Evolutionary conservation across 768 basidiomycete genomes (phyloP).

Genomic region (Boletus pseudopeckii): DNA sequence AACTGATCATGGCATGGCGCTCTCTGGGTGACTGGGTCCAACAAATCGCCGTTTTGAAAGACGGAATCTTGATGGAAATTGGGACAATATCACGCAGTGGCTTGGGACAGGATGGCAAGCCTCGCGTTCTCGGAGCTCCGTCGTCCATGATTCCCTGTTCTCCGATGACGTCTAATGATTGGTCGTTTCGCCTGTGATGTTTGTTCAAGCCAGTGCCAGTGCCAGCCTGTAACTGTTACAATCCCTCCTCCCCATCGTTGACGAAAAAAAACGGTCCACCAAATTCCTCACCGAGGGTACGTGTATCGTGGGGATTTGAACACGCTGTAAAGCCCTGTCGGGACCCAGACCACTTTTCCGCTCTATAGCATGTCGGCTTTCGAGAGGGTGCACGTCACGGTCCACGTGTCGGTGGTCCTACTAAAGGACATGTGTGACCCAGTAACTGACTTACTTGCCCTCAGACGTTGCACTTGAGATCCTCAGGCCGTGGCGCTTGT

Average conservation of each 20-base stretch:
- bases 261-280: neutral
- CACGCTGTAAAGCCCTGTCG: neutral
- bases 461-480: neutral
- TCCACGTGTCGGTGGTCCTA: neutral
- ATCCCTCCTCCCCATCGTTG: neutral
- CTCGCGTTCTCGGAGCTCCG: conserved; percentile 2
- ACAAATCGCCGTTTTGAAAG: conserved; percentile 6
- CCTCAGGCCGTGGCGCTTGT: neutral
- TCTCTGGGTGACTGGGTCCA: no score
- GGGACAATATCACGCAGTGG: neutral
- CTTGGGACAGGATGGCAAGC: neutral
- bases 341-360: neutral
- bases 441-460: neutral
- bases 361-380: neutral
- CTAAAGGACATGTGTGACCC: neutral
- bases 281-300: neutral
- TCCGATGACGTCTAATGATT: neutral
- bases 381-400: neutral
- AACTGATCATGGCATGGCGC: neutral
- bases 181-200: neutral
- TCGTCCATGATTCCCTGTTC: neutral
- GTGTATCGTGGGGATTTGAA: neutral
- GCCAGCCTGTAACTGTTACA: neutral
- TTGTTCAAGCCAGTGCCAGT: neutral
- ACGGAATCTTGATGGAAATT: neutral